phyloP scores from a whole-genome alignment of 2,329 filamentous ascomycete genomes.

The Drechslerella stenobrocha region DNA sequence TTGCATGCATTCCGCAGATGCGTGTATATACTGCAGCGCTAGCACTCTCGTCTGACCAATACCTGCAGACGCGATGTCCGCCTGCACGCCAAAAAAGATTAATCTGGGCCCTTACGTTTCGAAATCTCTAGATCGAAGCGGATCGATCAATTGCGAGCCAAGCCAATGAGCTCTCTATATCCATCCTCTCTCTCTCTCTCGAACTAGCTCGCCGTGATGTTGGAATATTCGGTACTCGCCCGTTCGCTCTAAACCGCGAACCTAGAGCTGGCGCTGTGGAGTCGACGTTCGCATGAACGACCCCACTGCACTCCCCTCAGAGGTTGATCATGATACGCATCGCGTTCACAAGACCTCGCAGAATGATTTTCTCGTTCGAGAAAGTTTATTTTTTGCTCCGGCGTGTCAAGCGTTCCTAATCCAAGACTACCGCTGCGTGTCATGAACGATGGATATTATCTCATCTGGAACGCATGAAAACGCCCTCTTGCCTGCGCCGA shows the following conservation, averaged over 20 bases:
- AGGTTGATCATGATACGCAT: not conserved
- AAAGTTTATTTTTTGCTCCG: too few relatives aligned
- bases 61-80: not conserved
- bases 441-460: too few relatives aligned
- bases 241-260: not conserved
- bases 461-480: too few relatives aligned
- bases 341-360: not conserved
- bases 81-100: not conserved
- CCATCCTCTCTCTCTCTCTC: not conserved
- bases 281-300: not conserved
- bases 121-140: not conserved
- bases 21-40: not conserved
- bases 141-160: too few relatives aligned
- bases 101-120: not conserved
- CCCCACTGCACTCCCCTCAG: not conserved
- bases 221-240: slow-evolving; percentile 3
- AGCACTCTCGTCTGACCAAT: slow-evolving; percentile 4
- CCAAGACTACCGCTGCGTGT: too few relatives aligned
- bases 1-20: slow-evolving; percentile 7
- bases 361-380: not conserved
- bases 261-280: not conserved
- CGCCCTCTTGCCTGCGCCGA: too few relatives aligned
- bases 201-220: not conserved
- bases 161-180: not conserved
- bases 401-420: too few relatives aligned